Base-by-base conservation (phyloP, 495 filamentous ascomycete genomes). In the Eremomyces bilateralis region DNA sequence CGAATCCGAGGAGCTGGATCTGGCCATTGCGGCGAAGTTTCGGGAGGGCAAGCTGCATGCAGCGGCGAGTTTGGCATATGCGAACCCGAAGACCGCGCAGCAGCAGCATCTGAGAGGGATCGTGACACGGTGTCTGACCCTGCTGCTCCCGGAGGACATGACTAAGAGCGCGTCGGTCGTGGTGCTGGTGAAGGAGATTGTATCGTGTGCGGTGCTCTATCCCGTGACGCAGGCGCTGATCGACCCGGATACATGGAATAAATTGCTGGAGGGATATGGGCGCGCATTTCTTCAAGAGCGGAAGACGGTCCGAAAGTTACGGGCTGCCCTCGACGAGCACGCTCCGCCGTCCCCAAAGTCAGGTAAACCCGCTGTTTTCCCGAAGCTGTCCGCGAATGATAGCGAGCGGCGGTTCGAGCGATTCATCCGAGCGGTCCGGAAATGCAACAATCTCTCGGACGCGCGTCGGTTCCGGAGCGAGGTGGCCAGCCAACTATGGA, bases 241-340 rank as follows among this genome's bases (percentile, higher is more conserved):
- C 13, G 88, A 95, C 41, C 84, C 90, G 6, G 90, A 99, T 60
- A 84, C 76, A 1, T 94, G 88, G 88, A 95, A 95, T 50, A 82
- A 91, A 46, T 46, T 90, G 42, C 78, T 95, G 63, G 83, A 92
- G 52, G 80, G 73, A 31, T 85, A 80, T 42, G 84, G 84, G 12
- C 69, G 76, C 27, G 75, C 74, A 19, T 74, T 91, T 59, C 61
- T 99, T 24, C 84, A 94, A 47, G 90, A 99, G 49, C 77, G 88
- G 11, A 95, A 92, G 34, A 91, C 81, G 0, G 88, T 99, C 19
- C 75, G 80, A 36, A 92, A 84, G 50, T 67, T 99, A 22, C 76
- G 88, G 31, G 85, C 84, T 16, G 88, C 90, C 8, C 61, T 99
- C 20, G 88, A 99, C 51, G 69, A 94, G 54, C 90, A 99, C 62